A percentile compares a stretch with the other conserved stretches of the same genome.
Conservation (phyloP, 2,329 filamentous ascomycete species). For the Scortechinia acanthostroma region DNA sequence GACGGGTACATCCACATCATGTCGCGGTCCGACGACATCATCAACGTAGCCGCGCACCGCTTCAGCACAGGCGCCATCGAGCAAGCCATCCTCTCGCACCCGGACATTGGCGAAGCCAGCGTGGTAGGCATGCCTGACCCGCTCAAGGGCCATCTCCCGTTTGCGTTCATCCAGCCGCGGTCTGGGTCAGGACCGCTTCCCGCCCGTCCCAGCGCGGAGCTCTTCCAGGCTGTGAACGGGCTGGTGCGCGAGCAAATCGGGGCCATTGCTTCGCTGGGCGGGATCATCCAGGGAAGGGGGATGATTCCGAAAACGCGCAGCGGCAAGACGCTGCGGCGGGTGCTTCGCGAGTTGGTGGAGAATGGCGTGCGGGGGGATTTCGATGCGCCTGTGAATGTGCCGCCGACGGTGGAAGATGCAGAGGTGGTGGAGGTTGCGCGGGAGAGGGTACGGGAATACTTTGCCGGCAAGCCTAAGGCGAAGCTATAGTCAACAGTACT, state of each 20-base stretch:
- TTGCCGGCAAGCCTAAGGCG: conserved; percentile 13
- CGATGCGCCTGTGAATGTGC: conserved; percentile 65
- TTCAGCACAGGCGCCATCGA: conserved; percentile 85
- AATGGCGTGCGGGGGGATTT: conserved; percentile 39
- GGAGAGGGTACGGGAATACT: conserved; percentile 73
- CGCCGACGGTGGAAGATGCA: conserved; percentile 78
- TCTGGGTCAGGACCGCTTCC: conserved; percentile 16
- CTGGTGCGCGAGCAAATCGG: conserved; percentile 77
- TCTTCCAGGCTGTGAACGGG: conserved; percentile 58
- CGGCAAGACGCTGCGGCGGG: conserved; percentile 82
- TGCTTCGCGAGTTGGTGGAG: conserved; percentile 71
- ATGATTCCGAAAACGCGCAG: conserved; percentile 89
- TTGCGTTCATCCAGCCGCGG: conserved; percentile 68
- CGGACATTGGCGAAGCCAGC: conserved; percentile 73
- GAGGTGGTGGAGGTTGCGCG: conserved; percentile 65
- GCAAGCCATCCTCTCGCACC: conserved; percentile 79
- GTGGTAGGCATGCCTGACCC: conserved; percentile 80
- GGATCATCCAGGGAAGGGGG: conserved; percentile 74
- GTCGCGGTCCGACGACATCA: conserved; percentile 70
- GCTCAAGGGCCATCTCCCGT: conserved; percentile 84
- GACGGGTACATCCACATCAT: conserved; percentile 63
- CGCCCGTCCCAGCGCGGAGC: conserved; percentile 14
- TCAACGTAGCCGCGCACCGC: conserved; percentile 90
- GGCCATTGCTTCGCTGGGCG: conserved; percentile 77
- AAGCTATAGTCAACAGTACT: too few species aligned